Percentiles rank a stretch among this genome's conserved stretches.
phyloP scores from a whole-genome alignment of 1,284 basidiomycete genomes.

The Puccinia coronata region DNA sequence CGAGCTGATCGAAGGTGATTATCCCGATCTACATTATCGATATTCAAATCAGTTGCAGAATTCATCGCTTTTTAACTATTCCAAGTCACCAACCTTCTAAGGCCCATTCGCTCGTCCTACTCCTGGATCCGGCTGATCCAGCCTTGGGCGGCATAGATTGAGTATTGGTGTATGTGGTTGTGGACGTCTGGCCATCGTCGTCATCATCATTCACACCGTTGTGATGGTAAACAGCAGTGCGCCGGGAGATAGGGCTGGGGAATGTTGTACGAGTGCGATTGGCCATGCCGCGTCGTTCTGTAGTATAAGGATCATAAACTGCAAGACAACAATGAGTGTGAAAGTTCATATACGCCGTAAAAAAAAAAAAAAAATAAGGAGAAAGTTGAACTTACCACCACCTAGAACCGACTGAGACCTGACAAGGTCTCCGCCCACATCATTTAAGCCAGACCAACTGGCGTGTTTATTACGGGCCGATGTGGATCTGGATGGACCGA shows the following conservation, averaged over 20 bases:
- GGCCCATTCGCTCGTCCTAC: constrained; percentile 23
- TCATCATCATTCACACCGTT: constrained; percentile 36
- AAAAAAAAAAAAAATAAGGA: not conserved
- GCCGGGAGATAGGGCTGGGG: constrained; percentile 3
- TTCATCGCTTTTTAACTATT: not conserved
- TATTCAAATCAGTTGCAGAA: not conserved
- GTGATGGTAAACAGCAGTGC: not conserved
- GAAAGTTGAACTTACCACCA: constrained; percentile 32
- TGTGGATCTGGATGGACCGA: not conserved
- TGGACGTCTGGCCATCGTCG: constrained; percentile 40
- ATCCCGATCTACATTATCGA: not conserved
- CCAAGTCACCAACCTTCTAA: constrained; percentile 24
- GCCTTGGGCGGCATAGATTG: constrained; percentile 24
- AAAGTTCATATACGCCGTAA: too few relatives aligned
- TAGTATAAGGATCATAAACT: constrained; percentile 35
- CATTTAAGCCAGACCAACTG: constrained; percentile 24
- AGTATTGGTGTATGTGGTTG: constrained; percentile 34
- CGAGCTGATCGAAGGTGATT: not conserved
- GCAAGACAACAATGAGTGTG: too few relatives aligned
- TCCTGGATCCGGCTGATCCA: constrained; percentile 28
- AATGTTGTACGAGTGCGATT: not conserved
- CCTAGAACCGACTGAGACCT: constrained; percentile 44
- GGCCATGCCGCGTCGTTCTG: constrained; percentile 1
- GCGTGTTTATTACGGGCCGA: constrained; percentile 36
- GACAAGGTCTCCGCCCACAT: not conserved